phyloP scores from a whole-genome alignment of 2,329 filamentous ascomycete genomes.

The Sclerotinia nivalis region DNA sequence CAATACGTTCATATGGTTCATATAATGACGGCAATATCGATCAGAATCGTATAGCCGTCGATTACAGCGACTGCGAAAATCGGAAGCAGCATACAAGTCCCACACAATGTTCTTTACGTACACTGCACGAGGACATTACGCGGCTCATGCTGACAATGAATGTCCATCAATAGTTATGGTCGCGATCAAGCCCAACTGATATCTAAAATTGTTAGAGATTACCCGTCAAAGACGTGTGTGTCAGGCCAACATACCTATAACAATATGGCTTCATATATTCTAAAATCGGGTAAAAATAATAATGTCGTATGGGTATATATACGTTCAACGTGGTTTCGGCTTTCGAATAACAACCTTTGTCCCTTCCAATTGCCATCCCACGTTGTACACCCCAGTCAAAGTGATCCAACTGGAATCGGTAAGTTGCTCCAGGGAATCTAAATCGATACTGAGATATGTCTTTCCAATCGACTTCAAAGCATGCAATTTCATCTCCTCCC shows the following conservation, averaged over 20 bases:
- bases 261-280: constrained; percentile 9
- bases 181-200: neutral
- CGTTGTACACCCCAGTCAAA: constrained; percentile 65
- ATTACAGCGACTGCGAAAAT: no score
- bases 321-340: constrained; percentile 48
- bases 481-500: constrained; percentile 70
- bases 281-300: neutral
- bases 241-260: constrained; percentile 12
- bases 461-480: constrained; percentile 84
- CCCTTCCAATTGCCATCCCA: constrained; percentile 82
- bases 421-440: constrained; percentile 66
- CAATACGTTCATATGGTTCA: neutral
- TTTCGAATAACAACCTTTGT: constrained; percentile 75
- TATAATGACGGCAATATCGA: neutral
- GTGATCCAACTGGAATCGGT: constrained; percentile 71
- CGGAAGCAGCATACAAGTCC: neutral
- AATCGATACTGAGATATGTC: constrained; percentile 74
- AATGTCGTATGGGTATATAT: neutral
- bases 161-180: neutral
- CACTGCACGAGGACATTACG: neutral
- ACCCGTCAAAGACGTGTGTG: neutral
- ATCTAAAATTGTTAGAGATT: neutral
- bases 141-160: neutral
- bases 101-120: neutral
- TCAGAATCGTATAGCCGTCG: neutral